These are phyloP conservation scores for Epichloe gansuensis DNA, from an alignment of 2,329 filamentous ascomycete species.

Conservation along the genomic window DNA sequence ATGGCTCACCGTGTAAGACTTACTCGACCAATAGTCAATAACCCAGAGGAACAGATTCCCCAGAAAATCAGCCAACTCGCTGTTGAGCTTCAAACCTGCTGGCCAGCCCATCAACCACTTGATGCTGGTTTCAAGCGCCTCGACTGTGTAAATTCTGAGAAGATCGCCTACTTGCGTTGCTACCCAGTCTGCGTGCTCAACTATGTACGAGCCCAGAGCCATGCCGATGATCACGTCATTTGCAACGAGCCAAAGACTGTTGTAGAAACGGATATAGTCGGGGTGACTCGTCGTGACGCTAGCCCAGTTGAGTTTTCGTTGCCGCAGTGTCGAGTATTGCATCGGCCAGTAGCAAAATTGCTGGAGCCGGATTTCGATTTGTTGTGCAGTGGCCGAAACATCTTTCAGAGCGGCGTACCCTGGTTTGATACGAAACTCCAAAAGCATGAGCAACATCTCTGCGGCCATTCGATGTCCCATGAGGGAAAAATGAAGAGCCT, in stretches of 20 bases:
- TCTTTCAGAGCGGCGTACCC: slow-evolving; percentile 83
- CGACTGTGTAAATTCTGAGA: slow-evolving; percentile 72
- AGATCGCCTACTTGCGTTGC: slow-evolving; percentile 67
- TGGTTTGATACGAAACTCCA: slow-evolving; percentile 76
- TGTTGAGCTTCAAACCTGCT: slow-evolving; percentile 89
- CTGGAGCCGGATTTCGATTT: slow-evolving; percentile 91
- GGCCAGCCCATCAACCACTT: slow-evolving; percentile 94
- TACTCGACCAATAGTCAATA: slow-evolving; percentile 93
- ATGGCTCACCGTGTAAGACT: slow-evolving; percentile 14
- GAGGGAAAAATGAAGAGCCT: slow-evolving; percentile 60
- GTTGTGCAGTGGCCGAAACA: slow-evolving; percentile 89
- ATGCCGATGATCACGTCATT: slow-evolving; percentile 99
- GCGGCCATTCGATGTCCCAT: slow-evolving; percentile 70
- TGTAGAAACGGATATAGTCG: slow-evolving; percentile 98
- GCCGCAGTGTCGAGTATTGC: slow-evolving; percentile 85
- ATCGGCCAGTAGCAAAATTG: slow-evolving; percentile 99
- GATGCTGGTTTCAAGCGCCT: slow-evolving; percentile 79
- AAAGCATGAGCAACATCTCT: slow-evolving; percentile 62
- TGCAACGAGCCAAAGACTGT: slow-evolving; percentile 93
- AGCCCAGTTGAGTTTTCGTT: slow-evolving; percentile 83
- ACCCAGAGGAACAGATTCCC: slow-evolving; percentile 97
- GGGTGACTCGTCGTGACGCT: slow-evolving; percentile 92
- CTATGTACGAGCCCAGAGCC: slow-evolving; percentile 88
- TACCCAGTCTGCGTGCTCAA: slow-evolving; percentile 82
- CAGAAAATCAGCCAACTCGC: slow-evolving; percentile 82